Percentiles rank a stretch among this genome's conserved stretches.
Conservation (phyloP, 371 early-diverging fungal species). For the Mortierella sp. region DNA sequence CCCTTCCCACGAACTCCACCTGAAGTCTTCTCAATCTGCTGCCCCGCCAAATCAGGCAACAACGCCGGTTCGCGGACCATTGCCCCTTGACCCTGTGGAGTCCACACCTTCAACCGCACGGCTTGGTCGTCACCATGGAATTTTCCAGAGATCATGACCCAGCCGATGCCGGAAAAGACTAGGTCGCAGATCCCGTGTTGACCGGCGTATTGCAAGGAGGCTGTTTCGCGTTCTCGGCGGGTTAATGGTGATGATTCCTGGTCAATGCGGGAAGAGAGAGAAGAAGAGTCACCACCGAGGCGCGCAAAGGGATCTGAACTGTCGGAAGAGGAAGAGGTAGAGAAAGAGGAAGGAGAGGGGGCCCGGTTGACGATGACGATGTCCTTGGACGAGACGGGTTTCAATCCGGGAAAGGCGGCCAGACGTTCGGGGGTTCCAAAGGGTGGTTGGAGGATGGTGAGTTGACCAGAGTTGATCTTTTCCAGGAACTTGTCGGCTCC, state of each 20-base stretch:
- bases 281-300: not conserved
- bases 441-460: constrained; percentile 50
- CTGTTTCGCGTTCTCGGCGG: constrained; percentile 15
- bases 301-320: constrained; percentile 23
- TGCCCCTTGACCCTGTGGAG: constrained; percentile 46
- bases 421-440: constrained; percentile 46
- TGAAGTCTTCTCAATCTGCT: constrained; percentile 38
- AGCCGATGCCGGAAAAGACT: constrained; percentile 55
- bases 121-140: constrained; percentile 31
- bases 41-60: constrained; percentile 38
- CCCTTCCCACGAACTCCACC: constrained; percentile 36
- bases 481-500: constrained; percentile 36
- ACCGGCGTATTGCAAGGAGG: constrained; percentile 23
- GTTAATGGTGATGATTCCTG: not conserved
- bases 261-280: not conserved
- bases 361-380: constrained; percentile 33
- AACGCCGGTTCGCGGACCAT: constrained; percentile 31
- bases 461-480: constrained; percentile 23
- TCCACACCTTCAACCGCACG: constrained; percentile 42
- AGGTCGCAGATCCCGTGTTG: constrained; percentile 52
- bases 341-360: not conserved
- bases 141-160: constrained; percentile 56
- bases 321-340: not conserved
- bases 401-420: constrained; percentile 35
- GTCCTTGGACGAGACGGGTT: constrained; percentile 25